phyloP scores from a whole-genome alignment of 2,329 filamentous ascomycete genomes.

The Arthrobotrys megalospora region DNA sequence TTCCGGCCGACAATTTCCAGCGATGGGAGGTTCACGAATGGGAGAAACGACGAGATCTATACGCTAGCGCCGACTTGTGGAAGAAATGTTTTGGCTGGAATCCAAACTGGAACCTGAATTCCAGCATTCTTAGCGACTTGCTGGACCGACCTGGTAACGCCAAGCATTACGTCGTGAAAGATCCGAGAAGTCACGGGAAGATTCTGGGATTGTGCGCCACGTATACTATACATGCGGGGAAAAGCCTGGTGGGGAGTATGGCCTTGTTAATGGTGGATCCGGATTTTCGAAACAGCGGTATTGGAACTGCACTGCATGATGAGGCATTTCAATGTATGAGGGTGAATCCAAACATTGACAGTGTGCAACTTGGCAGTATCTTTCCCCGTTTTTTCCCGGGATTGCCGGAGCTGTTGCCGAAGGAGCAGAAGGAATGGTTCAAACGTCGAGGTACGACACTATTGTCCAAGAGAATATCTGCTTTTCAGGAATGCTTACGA shows the following conservation, averaged over 20 bases:
- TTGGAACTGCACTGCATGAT: conserved; percentile 64
- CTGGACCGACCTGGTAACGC: conserved; percentile 64
- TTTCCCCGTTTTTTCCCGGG: conserved; percentile 65
- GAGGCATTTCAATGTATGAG: conserved; percentile 64
- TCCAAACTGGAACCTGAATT: conserved; percentile 64
- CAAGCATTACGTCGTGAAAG: conserved; percentile 65
- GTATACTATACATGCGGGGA: conserved; percentile 63
- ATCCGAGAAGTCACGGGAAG: conserved; percentile 63
- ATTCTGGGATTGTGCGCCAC: conserved; percentile 64
- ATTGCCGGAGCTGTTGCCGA: conserved; percentile 63
- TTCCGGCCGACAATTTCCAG: conserved; percentile 38
- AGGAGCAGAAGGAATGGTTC: conserved; percentile 64
- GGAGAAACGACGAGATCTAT: conserved; percentile 65
- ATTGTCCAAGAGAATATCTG: neutral
- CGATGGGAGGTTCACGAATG: conserved; percentile 65
- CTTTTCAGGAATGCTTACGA: neutral
- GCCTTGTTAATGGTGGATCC: conserved; percentile 64
- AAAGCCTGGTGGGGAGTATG: conserved; percentile 64
- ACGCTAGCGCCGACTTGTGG: conserved; percentile 65
- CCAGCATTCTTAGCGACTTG: conserved; percentile 64
- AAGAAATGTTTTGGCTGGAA: conserved; percentile 65
- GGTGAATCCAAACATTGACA: conserved; percentile 62
- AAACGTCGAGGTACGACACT: conserved; percentile 61
- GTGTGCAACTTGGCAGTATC: conserved; percentile 64
- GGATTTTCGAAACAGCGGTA: conserved; percentile 63